Evolutionary conservation across 768 basidiomycete genomes (phyloP).

Genomic region (Tricholoma hemisulphureum): DNA sequence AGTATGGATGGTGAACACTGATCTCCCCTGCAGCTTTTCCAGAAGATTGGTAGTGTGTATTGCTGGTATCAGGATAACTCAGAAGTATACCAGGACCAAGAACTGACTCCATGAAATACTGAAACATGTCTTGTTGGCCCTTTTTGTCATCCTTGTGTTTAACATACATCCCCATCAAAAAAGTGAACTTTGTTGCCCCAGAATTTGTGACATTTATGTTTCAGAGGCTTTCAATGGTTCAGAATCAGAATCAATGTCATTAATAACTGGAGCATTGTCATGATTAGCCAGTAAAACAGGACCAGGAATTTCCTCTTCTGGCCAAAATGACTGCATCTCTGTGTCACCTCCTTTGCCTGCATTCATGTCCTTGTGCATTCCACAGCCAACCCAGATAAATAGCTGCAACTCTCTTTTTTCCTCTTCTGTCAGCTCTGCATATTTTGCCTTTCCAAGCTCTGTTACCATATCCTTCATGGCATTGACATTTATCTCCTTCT

Average conservation of each 20-base stretch:
- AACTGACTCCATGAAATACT: conserved; percentile 19
- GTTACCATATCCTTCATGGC: conserved; percentile 14
- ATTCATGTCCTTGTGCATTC: conserved; percentile 41
- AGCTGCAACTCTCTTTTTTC: conserved; percentile 19
- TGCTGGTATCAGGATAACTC: conserved; percentile 35
- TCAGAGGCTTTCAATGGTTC: conserved; percentile 10
- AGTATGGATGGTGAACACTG: conserved; percentile 20
- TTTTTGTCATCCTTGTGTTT: conserved; percentile 37
- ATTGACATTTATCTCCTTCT: conserved; percentile 13
- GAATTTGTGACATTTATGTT: conserved; percentile 16
- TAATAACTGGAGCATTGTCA: conserved; percentile 23
- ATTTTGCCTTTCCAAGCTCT: conserved; percentile 22
- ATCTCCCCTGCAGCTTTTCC: conserved; percentile 26
- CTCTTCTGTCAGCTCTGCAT: conserved; percentile 15
- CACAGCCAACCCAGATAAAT: conserved; percentile 38
- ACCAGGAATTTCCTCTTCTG: conserved; percentile 7
- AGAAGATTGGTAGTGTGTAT: conserved; percentile 30
- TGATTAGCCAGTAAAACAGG: conserved; percentile 31
- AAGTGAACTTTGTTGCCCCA: conserved; percentile 28
- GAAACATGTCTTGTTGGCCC: conserved; percentile 28
- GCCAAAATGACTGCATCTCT: conserved; percentile 30
- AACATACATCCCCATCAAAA: conserved; percentile 31
- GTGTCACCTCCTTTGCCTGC: conserved; percentile 28
- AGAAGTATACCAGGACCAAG: conserved; percentile 17
- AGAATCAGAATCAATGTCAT: conserved; percentile 4